These are phyloP conservation scores for Artemisia tridentata DNA, from an alignment of 129 eudicot species.

Conservation along the genomic window DNA sequence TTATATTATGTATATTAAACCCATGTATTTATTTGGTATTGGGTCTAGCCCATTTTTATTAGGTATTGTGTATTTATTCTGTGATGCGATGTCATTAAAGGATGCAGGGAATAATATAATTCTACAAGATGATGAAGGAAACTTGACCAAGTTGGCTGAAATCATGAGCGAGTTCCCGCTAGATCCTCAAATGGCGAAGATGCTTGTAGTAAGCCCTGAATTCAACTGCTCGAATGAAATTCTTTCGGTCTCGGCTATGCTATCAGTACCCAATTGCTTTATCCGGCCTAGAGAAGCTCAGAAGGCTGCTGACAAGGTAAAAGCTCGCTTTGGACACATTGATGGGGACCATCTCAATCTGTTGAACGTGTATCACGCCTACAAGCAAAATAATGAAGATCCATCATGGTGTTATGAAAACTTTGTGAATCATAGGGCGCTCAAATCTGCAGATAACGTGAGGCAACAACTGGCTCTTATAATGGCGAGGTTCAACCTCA, in stretches of 20 bases:
- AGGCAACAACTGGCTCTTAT: conserved; percentile 88
- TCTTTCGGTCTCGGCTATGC: conserved; percentile 90
- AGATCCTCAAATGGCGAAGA: conserved; percentile 97
- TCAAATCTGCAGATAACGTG: conserved; percentile 95
- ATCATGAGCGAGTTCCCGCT: conserved; percentile 92
- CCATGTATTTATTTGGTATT: no score
- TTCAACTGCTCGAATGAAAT: conserved; percentile 95
- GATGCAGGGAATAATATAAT: no score
- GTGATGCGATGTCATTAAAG: no score
- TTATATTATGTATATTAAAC: no score
- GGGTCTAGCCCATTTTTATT: no score
- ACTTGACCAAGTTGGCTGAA: conserved; percentile 83
- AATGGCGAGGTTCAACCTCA: conserved; percentile 51
- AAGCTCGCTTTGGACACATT: conserved; percentile 92
- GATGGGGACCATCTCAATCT: conserved; percentile 96
- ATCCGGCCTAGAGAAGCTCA: conserved; percentile 99
- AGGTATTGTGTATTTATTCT: no score
- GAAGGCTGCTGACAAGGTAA: conserved; percentile 99
- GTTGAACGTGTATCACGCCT: conserved; percentile 92
- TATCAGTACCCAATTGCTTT: conserved; percentile 99
- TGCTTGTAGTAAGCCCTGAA: conserved; percentile 90
- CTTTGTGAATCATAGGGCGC: conserved; percentile 83
- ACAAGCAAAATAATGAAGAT: conserved; percentile 93
- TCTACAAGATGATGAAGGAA: conserved; percentile 82
- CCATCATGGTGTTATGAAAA: conserved; percentile 95